phyloP scores from a whole-genome alignment of 140 eudicot genomes.

The Eryngium alpinum region DNA sequence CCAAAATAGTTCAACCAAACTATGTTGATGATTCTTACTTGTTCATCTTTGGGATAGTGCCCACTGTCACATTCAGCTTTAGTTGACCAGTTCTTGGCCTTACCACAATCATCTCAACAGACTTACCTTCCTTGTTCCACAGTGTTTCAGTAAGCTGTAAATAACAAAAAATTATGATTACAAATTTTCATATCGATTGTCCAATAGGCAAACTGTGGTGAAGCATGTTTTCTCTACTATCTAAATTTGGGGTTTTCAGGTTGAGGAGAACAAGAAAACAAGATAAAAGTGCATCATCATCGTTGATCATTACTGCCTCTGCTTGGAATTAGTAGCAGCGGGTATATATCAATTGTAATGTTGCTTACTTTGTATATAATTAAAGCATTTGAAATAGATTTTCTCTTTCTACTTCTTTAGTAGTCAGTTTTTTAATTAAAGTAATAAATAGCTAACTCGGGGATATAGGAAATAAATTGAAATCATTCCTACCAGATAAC shows the following conservation, averaged over 20 bases:
- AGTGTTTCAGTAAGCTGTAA: not conserved
- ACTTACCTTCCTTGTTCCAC: not conserved
- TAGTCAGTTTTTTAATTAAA: not conserved
- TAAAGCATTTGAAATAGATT: not conserved
- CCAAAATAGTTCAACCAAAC: not conserved
- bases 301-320: not conserved
- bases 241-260: not conserved
- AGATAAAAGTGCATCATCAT: not conserved
- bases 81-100: slow-evolving; percentile 9
- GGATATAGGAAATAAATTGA: not conserved
- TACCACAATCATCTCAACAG: not conserved
- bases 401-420: not conserved
- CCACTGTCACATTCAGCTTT: slow-evolving; percentile 3
- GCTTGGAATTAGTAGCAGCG: not conserved
- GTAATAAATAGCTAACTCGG: not conserved
- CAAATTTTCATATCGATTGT: not conserved
- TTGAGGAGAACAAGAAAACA: not conserved
- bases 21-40: not conserved
- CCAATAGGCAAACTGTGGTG: not conserved
- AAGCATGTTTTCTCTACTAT: not conserved
- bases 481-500: not conserved
- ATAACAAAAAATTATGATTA: not conserved
- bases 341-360: not conserved
- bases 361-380: not conserved
- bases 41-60: slow-evolving; percentile 1